Evolutionary conservation across 139 green algal species (phyloP), one percentile per base, ranked within the genome.

Genomic region (Chlorella vulgaris): DNA sequence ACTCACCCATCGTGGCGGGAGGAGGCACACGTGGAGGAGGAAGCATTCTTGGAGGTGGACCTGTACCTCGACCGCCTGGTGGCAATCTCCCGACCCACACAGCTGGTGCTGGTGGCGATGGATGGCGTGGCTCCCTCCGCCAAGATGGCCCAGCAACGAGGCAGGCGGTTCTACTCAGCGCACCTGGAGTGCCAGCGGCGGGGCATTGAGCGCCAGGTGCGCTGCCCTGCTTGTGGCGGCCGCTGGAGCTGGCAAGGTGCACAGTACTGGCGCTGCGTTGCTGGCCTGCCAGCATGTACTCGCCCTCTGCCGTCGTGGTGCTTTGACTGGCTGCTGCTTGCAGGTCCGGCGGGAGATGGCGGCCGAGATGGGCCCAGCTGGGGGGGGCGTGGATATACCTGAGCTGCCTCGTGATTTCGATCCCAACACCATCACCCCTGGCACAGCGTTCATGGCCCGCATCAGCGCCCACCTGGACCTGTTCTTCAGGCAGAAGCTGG

Each of bases 61-160:
- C 79, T 87, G 0, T 98, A 98, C 88, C 88, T 98, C 50, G 89
- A 96, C 35, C 74, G 87, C 4, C 83, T 98, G 67, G 87, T 98
- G 50, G 75, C 84, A 26, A 88, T 95, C 63, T 85, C 91, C 68
- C 78, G 89, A 6, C 61, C 76, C 53, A 40, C 62, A 42, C 67
- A 36, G 53, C 53, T 91, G 75, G 47, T 93, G 53, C 81, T 93
- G 36, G 55, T 92, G 47, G 89, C 87, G 19, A 73, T 92, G 61
- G 91, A 97, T 73, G 92, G 94, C 36, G 92, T 97, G 40, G 94
- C 94, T 0, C 94, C 94, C 0, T 82, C 89, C 8, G 94, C 94
- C 29, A 98, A 98, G 91, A 97, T 98, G 92, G 94, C 93, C 75
- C 94, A 98, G 89, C 94, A 98, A 86, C 88, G 94, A 24, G 93